Conservation (phyloP, 768 basidiomycete species). For the Daedaleopsis sinensis region DNA sequence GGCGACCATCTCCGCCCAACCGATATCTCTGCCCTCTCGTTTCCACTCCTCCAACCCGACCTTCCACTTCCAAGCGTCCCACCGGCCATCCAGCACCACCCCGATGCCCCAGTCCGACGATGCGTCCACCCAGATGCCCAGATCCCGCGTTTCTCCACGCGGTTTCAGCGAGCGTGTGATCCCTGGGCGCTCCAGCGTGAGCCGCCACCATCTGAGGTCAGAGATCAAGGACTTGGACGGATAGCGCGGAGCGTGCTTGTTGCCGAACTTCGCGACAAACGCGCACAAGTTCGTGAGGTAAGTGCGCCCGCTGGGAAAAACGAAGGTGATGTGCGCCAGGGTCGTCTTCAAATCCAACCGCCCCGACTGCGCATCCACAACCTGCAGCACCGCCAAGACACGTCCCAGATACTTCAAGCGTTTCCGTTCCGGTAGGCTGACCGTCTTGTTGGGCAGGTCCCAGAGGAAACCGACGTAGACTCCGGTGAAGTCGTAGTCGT, state of each 20-base stretch:
- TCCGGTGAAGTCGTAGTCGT: conserved; percentile 25
- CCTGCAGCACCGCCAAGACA: conserved; percentile 19
- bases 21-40: not conserved
- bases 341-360: conserved; percentile 22
- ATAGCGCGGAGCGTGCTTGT: conserved; percentile 15
- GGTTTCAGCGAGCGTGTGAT: not conserved
- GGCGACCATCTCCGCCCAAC: conserved; percentile 5
- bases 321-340: conserved; percentile 37
- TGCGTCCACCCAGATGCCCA: not conserved
- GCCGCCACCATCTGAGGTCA: conserved; percentile 40
- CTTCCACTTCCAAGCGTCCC: conserved; percentile 6
- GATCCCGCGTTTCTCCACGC: not conserved
- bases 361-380: not conserved
- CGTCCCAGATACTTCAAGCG: conserved; percentile 26
- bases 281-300: conserved; percentile 31
- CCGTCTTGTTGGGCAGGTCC: conserved; percentile 28
- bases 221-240: conserved; percentile 27
- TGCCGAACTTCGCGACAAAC: conserved; percentile 30
- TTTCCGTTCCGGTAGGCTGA: conserved; percentile 37
- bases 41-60: not conserved
- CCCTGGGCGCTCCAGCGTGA: not conserved
- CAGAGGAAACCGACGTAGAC: conserved; percentile 36
- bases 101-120: conserved; percentile 4
- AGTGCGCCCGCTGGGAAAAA: conserved; percentile 30
- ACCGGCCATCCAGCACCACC: not conserved